Percentiles rank a stretch among this genome's conserved stretches.
These are phyloP conservation scores for Paecilomyces sp. DNA, from an alignment of 2,329 filamentous ascomycete genomes.

Conservation along the genomic window DNA sequence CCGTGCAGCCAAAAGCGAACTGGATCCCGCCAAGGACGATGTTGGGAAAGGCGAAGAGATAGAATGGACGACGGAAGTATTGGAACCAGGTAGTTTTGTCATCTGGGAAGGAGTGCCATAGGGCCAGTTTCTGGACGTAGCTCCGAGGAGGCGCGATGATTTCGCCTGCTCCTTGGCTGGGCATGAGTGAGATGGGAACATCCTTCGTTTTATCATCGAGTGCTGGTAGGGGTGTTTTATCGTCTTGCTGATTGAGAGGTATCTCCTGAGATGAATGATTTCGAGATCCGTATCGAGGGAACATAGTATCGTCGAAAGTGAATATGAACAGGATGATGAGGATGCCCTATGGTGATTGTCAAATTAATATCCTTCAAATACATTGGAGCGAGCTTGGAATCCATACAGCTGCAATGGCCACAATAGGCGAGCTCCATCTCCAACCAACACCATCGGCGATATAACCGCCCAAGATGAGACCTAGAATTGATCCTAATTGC, in stretches of 20 bases:
- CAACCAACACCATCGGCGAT: conserved; percentile 27
- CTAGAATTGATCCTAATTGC: conserved; percentile 32
- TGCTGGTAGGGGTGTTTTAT: neutral
- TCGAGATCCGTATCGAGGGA: conserved; percentile 24
- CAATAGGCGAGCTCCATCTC: conserved; percentile 26
- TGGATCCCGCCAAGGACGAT: conserved; percentile 33
- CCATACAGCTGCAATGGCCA: neutral
- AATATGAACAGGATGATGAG: conserved; percentile 21
- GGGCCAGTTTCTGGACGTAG: conserved; percentile 1
- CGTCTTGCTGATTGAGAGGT: neutral
- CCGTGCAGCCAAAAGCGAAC: conserved; percentile 34
- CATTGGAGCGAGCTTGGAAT: neutral
- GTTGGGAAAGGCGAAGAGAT: conserved; percentile 33
- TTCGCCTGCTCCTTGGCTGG: conserved; percentile 10
- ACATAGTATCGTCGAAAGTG: conserved; percentile 30
- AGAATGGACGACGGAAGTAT: conserved; percentile 34
- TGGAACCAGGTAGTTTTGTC: conserved; percentile 32
- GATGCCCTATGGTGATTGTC: neutral
- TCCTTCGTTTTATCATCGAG: neutral
- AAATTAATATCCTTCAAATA: neutral
- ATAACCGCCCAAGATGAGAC: conserved; percentile 29
- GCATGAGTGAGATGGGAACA: conserved; percentile 8
- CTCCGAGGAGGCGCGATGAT: neutral
- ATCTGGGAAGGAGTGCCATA: conserved; percentile 19
- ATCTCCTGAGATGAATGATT: neutral